phyloP scores from a whole-genome alignment of 768 basidiomycete genomes.

The Termitomyces sp. region DNA sequence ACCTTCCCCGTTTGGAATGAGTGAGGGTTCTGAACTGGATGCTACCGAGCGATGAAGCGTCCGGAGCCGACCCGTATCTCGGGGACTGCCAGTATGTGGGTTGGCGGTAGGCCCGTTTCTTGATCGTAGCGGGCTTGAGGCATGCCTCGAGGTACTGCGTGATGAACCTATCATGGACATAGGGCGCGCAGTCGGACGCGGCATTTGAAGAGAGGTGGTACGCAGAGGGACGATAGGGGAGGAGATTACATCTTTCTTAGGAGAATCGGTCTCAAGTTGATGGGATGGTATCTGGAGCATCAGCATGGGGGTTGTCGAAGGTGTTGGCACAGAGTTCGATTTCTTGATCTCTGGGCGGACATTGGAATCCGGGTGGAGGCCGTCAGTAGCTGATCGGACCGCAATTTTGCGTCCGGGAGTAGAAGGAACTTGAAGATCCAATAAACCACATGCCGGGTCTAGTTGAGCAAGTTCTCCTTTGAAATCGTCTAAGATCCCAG shows the following conservation, averaged over 20 bases:
- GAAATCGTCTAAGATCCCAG: conserved; percentile 70
- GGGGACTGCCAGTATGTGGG: conserved; percentile 23
- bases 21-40: conserved; percentile 81
- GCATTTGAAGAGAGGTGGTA: conserved; percentile 44
- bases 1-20: conserved; percentile 55
- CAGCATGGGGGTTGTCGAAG: conserved; percentile 25
- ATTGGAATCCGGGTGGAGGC: conserved; percentile 21
- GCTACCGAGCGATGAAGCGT: conserved; percentile 71
- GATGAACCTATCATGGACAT: conserved; percentile 26
- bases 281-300: conserved; percentile 27
- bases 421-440: conserved; percentile 68
- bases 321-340: conserved; percentile 12
- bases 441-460: conserved; percentile 48
- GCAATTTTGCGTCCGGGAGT: conserved; percentile 47
- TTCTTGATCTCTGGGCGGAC: conserved; percentile 22
- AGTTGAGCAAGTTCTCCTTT: conserved; percentile 68
- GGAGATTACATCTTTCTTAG: conserved; percentile 18
- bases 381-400: conserved; percentile 34
- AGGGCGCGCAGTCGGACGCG: conserved; percentile 26
- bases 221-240: conserved; percentile 47
- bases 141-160: conserved; percentile 33
- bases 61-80: conserved; percentile 43
- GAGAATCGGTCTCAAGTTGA: conserved; percentile 20
- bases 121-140: conserved; percentile 41
- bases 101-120: conserved; percentile 33